Conservation (phyloP, 345 rosid genomes). For the Theobroma cacao region DNA sequence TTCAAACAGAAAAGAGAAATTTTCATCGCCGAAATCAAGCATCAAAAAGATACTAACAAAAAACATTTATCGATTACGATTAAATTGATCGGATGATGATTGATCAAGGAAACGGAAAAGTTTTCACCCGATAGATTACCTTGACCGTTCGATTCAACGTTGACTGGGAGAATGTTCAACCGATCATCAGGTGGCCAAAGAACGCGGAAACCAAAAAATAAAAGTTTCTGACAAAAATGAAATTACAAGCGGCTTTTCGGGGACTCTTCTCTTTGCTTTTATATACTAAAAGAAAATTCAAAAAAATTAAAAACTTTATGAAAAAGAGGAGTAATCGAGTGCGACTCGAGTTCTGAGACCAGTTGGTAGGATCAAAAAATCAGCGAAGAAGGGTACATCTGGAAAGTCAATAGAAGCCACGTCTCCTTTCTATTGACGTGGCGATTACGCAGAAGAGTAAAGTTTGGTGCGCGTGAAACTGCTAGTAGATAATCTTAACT, state of each 20-base stretch:
- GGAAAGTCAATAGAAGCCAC: background rate
- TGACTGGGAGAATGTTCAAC: slow-evolving; percentile 5
- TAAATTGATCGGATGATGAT: background rate
- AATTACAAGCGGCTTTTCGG: background rate
- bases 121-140: background rate
- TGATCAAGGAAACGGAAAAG: background rate
- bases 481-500: no score
- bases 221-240: no score
- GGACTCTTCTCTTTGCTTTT: background rate
- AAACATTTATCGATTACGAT: background rate
- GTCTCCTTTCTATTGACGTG: no score
- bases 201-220: background rate
- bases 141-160: slow-evolving; percentile 6
- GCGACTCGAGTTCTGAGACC: background rate
- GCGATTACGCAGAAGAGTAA: no score
- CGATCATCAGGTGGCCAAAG: slow-evolving; percentile 10
- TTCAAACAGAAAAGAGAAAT: background rate
- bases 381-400: background rate
- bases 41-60: background rate
- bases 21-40: background rate
- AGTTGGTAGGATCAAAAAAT: background rate
- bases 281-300: background rate
- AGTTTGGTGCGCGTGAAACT: no score
- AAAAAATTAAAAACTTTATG: background rate
- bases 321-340: background rate